Percentiles rank a stretch among this genome's conserved stretches.
Evolutionary conservation across 2,329 filamentous ascomycete genomes (phyloP).

Genomic region (Pseudocercospora ulei): DNA sequence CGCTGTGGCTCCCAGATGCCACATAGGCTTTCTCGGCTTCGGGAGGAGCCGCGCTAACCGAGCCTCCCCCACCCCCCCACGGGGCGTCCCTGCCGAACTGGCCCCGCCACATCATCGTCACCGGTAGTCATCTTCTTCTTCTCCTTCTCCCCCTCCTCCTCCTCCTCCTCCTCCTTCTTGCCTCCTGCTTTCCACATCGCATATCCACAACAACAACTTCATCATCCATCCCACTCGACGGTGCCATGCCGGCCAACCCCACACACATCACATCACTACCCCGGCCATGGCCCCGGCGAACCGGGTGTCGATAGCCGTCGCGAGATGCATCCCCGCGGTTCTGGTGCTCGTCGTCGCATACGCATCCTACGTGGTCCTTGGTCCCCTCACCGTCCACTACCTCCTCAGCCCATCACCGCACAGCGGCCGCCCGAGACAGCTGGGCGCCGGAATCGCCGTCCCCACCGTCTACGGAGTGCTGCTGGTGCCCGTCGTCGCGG

Average conservation of each 20-base stretch:
- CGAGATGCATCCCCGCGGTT: constrained; percentile 28
- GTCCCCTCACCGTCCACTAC: constrained; percentile 54
- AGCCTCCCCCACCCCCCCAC: no score
- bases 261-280: no score
- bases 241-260: no score
- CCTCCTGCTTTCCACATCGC: constrained; percentile 40
- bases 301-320: constrained; percentile 24
- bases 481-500: constrained; percentile 53
- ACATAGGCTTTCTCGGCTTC: neutral
- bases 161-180: constrained; percentile 27
- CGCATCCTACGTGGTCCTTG: constrained; percentile 29
- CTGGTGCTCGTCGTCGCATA: constrained; percentile 29
- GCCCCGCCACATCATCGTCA: no score
- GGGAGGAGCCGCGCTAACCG: no score
- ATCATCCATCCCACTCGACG: no score
- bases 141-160: constrained; percentile 25
- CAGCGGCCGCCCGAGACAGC: constrained; percentile 13
- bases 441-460: constrained; percentile 53
- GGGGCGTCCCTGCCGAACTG: no score
- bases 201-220: no score
- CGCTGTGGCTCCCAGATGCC: neutral
- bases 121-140: constrained; percentile 29
- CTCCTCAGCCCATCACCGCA: constrained; percentile 53
- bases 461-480: constrained; percentile 64
- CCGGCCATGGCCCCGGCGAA: constrained; percentile 17